Percentiles rank a stretch among this genome's conserved stretches.
phyloP scores from a whole-genome alignment of 2,329 filamentous ascomycete species.

The Fonsecaea monophora region DNA sequence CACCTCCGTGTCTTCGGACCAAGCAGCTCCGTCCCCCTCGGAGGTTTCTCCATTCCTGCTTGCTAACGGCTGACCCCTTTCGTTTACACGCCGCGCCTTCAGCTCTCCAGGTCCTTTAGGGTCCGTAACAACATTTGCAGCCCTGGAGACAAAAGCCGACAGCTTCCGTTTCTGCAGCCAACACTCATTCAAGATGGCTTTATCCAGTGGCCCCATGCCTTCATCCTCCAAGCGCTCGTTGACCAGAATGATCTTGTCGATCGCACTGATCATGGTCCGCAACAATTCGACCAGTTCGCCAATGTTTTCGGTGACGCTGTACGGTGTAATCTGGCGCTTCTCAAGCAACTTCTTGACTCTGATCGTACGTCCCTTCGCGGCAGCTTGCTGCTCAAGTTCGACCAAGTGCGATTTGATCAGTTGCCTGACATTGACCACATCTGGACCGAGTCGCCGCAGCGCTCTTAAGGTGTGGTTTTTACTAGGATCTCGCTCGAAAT shows the following conservation, averaged over 20 bases:
- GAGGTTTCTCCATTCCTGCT: neutral
- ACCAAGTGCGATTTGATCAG: conserved; percentile 34
- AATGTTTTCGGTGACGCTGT: conserved; percentile 29
- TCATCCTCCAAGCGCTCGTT: conserved; percentile 37
- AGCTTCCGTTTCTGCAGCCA: conserved; percentile 31
- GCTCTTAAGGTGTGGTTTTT: conserved; percentile 38
- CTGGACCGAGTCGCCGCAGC: conserved; percentile 29
- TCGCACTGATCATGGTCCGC: conserved; percentile 44
- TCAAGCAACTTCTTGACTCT: conserved; percentile 27
- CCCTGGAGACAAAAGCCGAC: conserved; percentile 27
- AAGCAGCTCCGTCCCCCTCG: neutral
- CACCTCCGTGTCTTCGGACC: neutral
- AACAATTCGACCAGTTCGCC: conserved; percentile 40
- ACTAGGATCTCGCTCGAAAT: conserved; percentile 37
- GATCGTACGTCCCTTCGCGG: conserved; percentile 24
- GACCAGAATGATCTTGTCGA: conserved; percentile 42
- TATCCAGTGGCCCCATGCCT: conserved; percentile 36
- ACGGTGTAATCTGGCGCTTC: conserved; percentile 29
- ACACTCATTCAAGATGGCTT: conserved; percentile 27
- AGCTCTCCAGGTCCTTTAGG: conserved; percentile 12
- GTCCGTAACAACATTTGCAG: conserved; percentile 17
- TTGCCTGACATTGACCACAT: conserved; percentile 29
- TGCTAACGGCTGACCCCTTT: neutral
- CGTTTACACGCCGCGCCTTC: conserved; percentile 1
- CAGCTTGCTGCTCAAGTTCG: conserved; percentile 33